These are phyloP conservation scores for Neurospora sp. DNA, from an alignment of 495 filamentous ascomycete species.

Conservation along the genomic window DNA sequence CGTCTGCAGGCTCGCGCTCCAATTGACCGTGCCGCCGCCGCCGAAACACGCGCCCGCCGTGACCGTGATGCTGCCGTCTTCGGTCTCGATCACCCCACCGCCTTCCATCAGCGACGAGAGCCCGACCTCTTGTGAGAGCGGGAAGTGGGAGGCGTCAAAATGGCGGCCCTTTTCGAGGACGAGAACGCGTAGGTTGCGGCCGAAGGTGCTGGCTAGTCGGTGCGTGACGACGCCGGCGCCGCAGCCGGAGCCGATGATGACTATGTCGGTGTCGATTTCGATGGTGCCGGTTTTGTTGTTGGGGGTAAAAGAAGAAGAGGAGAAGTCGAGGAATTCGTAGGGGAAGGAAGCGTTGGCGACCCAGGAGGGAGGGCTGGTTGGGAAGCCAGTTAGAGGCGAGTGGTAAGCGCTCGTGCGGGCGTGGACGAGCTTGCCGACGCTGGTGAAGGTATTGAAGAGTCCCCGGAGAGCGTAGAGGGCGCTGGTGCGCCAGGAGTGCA, in stretches of 20 bases:
- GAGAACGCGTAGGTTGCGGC: slow-evolving; percentile 52
- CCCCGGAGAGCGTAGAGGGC: slow-evolving; percentile 47
- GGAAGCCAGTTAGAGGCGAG: slow-evolving; percentile 49
- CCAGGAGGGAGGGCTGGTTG: slow-evolving; percentile 50
- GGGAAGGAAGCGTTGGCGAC: slow-evolving; percentile 37
- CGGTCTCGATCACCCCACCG: slow-evolving; percentile 40
- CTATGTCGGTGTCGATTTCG: slow-evolving; percentile 65
- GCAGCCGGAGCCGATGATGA: slow-evolving; percentile 79
- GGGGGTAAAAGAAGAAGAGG: neutral
- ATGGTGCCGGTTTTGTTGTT: slow-evolving; percentile 10
- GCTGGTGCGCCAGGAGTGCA: slow-evolving; percentile 49
- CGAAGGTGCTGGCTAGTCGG: slow-evolving; percentile 54
- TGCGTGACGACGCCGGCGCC: slow-evolving; percentile 80
- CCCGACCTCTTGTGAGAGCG: slow-evolving; percentile 38
- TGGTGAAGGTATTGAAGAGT: slow-evolving; percentile 45
- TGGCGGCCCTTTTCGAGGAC: slow-evolving; percentile 64
- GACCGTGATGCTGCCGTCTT: slow-evolving; percentile 53
- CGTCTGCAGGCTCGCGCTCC: slow-evolving; percentile 71
- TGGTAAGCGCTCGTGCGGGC: slow-evolving; percentile 47
- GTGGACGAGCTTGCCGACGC: slow-evolving; percentile 49
- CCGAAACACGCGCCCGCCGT: slow-evolving; percentile 70
- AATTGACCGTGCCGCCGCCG: slow-evolving; percentile 81
- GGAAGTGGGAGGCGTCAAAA: slow-evolving; percentile 49
- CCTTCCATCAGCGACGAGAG: slow-evolving; percentile 69
- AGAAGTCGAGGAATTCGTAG: slow-evolving; percentile 43